Base-by-base conservation (phyloP, 2,329 filamentous ascomycete species). In the Purpureocillium takamizusanense region DNA sequence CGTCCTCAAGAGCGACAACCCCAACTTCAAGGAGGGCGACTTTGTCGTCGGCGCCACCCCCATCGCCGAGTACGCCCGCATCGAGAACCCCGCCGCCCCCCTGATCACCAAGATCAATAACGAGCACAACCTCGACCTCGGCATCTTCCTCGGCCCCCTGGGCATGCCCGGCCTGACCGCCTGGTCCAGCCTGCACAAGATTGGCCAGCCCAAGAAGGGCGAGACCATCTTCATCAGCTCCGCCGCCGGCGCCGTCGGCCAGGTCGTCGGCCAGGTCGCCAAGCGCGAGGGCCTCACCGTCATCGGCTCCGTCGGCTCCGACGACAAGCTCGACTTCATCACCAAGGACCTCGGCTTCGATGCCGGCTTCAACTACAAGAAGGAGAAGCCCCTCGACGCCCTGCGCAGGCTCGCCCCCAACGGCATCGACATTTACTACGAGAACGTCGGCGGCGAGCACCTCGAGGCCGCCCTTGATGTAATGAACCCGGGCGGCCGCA, bases 321-420 rank as follows among this genome's bases (percentile, higher is more conserved):
- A 89, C 52, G 80, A 83, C 53, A 94, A 94, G 68, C 69, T 88
- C 17, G 76, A 83, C 15, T 92, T 79, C 58, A 59, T 74, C 37
- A 54, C 48, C 32, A 60, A 67, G 39, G 65, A 72, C 51, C 62
- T 75, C 1, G 71, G 70, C 8, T 74, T 69, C 47, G 70, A 75
- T 39, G 63, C 48, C 13, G 86, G 80, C 8, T 92, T 90, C 66
- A 92, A 94, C 70, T 94, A 94, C 72, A 90, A 92, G 73, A 88
- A 76, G 48, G 85, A 92, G 65, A 75, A 72, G 48, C 73, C 85
- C 0, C 54, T 62, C 1, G 80, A 81, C 10, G 86, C 84, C 0
- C 69, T 94, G 40, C 61, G 68, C 46, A 72, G 83, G 41, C 70
- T 92, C 14, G 83, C 83, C 0, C 85, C 86, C 1, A 61, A 87